Evolutionary conservation across 495 filamentous ascomycete genomes (phyloP).

Genomic region (Bathelium albidoporum): DNA sequence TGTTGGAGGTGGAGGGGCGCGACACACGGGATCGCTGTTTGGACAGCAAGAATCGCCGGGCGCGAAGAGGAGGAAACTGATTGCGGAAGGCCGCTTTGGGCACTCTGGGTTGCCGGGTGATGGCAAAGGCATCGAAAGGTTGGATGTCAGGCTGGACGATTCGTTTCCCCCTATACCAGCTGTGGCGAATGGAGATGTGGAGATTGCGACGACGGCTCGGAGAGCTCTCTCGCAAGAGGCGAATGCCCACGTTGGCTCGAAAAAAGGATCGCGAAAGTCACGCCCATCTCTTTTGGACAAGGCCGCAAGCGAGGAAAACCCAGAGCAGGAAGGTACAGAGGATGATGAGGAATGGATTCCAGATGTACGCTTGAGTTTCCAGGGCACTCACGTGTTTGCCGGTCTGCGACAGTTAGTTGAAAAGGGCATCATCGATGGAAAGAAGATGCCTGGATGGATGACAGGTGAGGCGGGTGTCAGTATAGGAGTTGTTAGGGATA

Average conservation of each 20-base stretch:
- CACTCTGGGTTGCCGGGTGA: constrained; percentile 39
- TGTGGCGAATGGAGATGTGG: background rate
- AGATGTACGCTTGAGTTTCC: constrained; percentile 53
- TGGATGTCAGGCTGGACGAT: constrained; percentile 52
- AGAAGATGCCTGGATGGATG: constrained; percentile 81
- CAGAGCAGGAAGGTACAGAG: constrained; percentile 16
- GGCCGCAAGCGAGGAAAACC: constrained; percentile 19
- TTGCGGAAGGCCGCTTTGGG: constrained; percentile 50
- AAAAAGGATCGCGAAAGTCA: constrained; percentile 9
- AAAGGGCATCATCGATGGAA: constrained; percentile 58
- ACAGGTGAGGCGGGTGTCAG: constrained; percentile 78
- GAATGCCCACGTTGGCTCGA: constrained; percentile 27
- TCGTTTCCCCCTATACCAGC: constrained; percentile 31
- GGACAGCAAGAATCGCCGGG: constrained; percentile 17
- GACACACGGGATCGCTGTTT: background rate
- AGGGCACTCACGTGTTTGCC: constrained; percentile 70
- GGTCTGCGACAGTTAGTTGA: constrained; percentile 70
- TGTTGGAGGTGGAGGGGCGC: background rate
- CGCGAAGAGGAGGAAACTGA: constrained; percentile 34
- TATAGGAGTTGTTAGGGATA: constrained; percentile 52
- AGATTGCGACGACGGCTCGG: background rate
- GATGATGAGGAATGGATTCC: constrained; percentile 37
- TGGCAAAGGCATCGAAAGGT: constrained; percentile 46
- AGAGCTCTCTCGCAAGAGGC: background rate
- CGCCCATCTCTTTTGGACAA: constrained; percentile 11